Evolutionary conservation across 2,329 filamentous ascomycete species (phyloP).

Genomic region (Massarina eburnea): DNA sequence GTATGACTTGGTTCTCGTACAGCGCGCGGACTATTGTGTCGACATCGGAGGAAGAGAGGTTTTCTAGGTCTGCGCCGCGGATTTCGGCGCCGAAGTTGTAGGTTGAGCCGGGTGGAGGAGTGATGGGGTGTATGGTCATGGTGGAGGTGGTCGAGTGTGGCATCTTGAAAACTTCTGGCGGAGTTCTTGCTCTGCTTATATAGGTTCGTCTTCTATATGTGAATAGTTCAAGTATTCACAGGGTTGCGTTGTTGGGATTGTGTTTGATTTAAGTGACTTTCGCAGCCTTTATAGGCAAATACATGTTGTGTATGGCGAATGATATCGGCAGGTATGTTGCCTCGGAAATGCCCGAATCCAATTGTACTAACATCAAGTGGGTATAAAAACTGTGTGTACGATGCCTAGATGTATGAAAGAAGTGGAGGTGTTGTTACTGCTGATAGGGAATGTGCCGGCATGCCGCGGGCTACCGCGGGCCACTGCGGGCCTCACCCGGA

Average conservation of each 20-base stretch:
- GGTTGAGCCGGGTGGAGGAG: slow-evolving; percentile 22
- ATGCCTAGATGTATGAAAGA: neutral
- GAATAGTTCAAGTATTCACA: neutral
- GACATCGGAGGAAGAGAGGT: slow-evolving; percentile 66
- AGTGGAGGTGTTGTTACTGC: too few relatives aligned
- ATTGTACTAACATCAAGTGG: neutral
- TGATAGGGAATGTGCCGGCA: slow-evolving; percentile 5
- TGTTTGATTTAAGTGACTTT: neutral
- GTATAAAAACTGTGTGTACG: neutral
- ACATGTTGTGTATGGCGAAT: neutral
- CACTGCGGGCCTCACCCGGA: neutral
- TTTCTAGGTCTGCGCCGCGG: slow-evolving; percentile 61
- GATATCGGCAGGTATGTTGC: neutral
- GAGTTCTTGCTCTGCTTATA: neutral
- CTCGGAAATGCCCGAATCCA: neutral
- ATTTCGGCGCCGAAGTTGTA: slow-evolving; percentile 63
- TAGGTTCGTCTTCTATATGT: neutral
- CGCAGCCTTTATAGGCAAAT: neutral
- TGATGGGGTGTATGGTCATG: slow-evolving; percentile 21
- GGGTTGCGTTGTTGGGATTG: neutral
- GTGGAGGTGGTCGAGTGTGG: slow-evolving; percentile 21
- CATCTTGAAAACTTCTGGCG: slow-evolving; percentile 14
- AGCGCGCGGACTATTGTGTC: slow-evolving; percentile 64
- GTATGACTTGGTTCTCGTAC: slow-evolving; percentile 68
- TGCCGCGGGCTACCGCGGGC: slow-evolving; percentile 8